A percentile compares a stretch with the other conserved stretches of the same genome.
phyloP scores from a whole-genome alignment of 1,284 basidiomycete species.

The Tylopilus sp. region DNA sequence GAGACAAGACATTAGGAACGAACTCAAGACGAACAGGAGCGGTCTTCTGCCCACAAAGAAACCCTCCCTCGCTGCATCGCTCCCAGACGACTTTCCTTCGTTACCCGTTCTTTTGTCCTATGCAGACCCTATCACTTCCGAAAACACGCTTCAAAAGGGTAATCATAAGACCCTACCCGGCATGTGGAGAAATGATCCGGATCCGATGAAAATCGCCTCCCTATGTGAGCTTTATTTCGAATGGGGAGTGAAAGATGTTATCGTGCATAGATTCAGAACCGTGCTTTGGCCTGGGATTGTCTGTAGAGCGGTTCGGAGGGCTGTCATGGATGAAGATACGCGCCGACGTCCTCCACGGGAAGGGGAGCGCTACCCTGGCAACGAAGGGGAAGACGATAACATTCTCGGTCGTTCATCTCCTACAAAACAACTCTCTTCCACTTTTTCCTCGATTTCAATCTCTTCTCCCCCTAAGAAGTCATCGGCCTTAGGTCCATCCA shows the following conservation, averaged over 20 bases:
- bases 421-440: constrained; percentile 18
- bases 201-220: constrained; percentile 66
- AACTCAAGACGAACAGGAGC: constrained; percentile 66
- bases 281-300: constrained; percentile 69
- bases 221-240: constrained; percentile 84
- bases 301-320: constrained; percentile 59
- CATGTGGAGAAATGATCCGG: constrained; percentile 60
- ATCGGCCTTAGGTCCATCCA: background rate
- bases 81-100: constrained; percentile 62
- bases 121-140: constrained; percentile 68
- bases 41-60: constrained; percentile 59
- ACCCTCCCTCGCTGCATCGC: constrained; percentile 52
- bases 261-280: constrained; percentile 73
- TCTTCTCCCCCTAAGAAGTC: constrained; percentile 19
- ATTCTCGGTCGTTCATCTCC: constrained; percentile 10
- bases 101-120: constrained; percentile 70
- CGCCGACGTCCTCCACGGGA: background rate
- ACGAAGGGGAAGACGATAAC: background rate
- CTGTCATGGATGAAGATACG: constrained; percentile 36
- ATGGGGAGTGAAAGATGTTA: constrained; percentile 78
- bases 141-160: constrained; percentile 44
- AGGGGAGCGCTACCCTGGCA: constrained; percentile 36
- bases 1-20: constrained; percentile 59
- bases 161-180: constrained; percentile 32
- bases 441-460: constrained; percentile 15